A percentile compares a stretch with the other conserved stretches of the same genome.
phyloP scores from a whole-genome alignment of 495 filamentous ascomycete species.

The Tirmania nivea region DNA sequence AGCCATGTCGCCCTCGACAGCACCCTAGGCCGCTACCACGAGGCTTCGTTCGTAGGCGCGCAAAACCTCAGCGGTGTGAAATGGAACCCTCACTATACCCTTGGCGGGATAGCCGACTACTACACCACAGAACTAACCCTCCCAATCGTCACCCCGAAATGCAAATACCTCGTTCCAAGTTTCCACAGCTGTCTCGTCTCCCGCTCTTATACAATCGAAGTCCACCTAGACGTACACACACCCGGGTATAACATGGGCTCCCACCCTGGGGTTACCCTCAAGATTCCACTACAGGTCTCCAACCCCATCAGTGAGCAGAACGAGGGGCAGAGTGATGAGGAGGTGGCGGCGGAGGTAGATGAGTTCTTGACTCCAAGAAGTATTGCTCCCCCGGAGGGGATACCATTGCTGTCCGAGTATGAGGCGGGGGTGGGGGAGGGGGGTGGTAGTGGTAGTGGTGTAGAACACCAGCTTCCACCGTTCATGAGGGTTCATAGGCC shows the following conservation, averaged over 20 bases:
- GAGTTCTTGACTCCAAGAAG: conserved; percentile 28
- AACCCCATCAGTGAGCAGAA: conserved; percentile 8
- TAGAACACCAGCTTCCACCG: neutral
- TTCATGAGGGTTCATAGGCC: neutral
- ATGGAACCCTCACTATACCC: conserved; percentile 39
- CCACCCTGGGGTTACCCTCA: conserved; percentile 36
- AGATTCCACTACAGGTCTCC: conserved; percentile 58
- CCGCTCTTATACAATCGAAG: conserved; percentile 53
- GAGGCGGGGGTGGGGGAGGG: neutral
- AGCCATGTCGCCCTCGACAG: conserved; percentile 25
- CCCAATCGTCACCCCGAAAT: conserved; percentile 47
- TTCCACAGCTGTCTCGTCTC: conserved; percentile 75
- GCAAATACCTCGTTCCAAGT: conserved; percentile 49
- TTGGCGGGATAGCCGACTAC: conserved; percentile 4
- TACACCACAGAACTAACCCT: conserved; percentile 47
- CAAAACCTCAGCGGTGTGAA: conserved; percentile 39
- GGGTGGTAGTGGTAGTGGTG: neutral
- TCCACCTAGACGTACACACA: conserved; percentile 40
- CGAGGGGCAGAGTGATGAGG: conserved; percentile 21
- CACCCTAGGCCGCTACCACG: conserved; percentile 41
- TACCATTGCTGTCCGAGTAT: neutral
- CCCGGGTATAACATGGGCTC: conserved; percentile 25
- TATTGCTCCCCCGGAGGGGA: conserved; percentile 19
- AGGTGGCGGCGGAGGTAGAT: conserved; percentile 23
- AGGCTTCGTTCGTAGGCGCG: conserved; percentile 38